Base-by-base conservation (phyloP, 495 filamentous ascomycete species). In the Penicillium mononematosum region DNA sequence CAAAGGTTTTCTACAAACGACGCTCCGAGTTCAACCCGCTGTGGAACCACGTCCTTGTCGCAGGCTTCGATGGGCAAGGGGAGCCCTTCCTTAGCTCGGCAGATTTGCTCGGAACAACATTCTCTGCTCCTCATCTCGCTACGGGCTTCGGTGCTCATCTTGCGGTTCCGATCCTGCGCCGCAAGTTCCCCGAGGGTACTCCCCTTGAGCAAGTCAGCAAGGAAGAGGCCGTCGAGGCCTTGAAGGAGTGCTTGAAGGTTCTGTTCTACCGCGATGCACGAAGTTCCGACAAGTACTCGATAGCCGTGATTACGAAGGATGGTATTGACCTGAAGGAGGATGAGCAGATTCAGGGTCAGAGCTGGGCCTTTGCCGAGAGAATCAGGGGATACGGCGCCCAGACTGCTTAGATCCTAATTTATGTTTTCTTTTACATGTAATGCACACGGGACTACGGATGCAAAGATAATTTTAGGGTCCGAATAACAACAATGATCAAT, bases 181-280 rank as follows among this genome's bases (percentile, higher is more conserved):
- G 84, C 57, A 72, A 87, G 53, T 90, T 89, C 43, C 88, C 88
- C 17, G 91, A 96, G 66, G 94, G 96, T 73, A 86, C 70, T 49
- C 78, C 87, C 32, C 85, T 88, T 24, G 81, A 81, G 57, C 72
- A 79, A 45, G 76, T 97, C 54, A 88, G 78, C 44, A 83, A 83
- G 64, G 93, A 98, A 65, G 69, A 88, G 71, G 94, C 94, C 42
- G 79, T 96, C 47, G 78, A 83, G 25, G 81, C 89, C 14, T 75
- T 98, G 55, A 87, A 87, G 76, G 88, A 96, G 74, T 95, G 90
- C 71, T 91, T 98, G 88, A 98, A 98, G 81, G 92, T 98, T 55
- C 81, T 98, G 54, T 98, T 91, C 79, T 98, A 98, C 78, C 83
- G 94, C 59, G 94, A 98, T 78, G 94, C 94, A 8, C 85, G 94